phyloP scores from a whole-genome alignment of 192 early-diverging fungal species.

The Geosiphon pyriformis region DNA sequence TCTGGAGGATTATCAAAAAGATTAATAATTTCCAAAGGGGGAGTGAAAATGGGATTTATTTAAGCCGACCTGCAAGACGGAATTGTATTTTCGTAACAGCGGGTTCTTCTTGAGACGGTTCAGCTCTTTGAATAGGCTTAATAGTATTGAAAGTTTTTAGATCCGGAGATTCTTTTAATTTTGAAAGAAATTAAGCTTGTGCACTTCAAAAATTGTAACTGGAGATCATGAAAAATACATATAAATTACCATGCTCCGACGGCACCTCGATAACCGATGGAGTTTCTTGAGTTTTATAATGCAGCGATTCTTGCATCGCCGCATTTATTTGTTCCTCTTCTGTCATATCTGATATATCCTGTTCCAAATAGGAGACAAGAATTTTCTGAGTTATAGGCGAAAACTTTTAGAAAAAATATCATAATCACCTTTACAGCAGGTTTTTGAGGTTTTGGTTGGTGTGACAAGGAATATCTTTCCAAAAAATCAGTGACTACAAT shows the following conservation, averaged over 20 bases:
- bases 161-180: neutral
- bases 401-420: neutral
- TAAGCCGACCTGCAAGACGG: constrained; percentile 6
- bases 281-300: constrained; percentile 14
- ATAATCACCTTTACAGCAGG: neutral
- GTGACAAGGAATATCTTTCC: constrained; percentile 41
- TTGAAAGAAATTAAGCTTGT: neutral
- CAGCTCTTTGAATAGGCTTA: constrained; percentile 6
- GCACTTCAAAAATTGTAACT: neutral
- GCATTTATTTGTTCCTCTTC: constrained; percentile 87
- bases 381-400: no score
- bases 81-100: constrained; percentile 10
- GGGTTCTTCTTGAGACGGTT: constrained; percentile 6
- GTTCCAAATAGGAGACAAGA: neutral
- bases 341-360: constrained; percentile 52
- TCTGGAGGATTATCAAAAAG: constrained; percentile 32
- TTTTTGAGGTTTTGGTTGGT: constrained; percentile 2
- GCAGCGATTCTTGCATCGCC: constrained; percentile 74
- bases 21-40: neutral
- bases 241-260: no score
- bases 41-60: neutral
- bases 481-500: constrained; percentile 56
- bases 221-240: neutral
- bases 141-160: constrained; percentile 11
- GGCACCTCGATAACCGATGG: neutral